Conservation (phyloP, 2,329 filamentous ascomycete species). For the Westerdykella ornata region DNA sequence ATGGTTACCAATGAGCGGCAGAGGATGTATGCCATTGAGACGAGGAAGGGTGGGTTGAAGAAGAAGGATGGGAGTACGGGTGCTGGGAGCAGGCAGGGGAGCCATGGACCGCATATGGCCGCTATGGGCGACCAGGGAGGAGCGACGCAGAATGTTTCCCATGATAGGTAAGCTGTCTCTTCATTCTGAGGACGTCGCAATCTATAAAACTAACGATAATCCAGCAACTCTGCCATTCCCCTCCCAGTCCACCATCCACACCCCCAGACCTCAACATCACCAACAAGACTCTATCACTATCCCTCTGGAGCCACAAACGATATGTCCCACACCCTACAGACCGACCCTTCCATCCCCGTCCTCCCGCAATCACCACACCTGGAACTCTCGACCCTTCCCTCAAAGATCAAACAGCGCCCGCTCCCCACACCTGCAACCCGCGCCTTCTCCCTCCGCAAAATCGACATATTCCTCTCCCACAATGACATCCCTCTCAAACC, state of each 20-base stretch:
- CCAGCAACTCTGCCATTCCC: background rate
- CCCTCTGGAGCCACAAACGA: background rate
- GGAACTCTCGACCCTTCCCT: background rate
- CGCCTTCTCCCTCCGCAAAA: constrained; percentile 35
- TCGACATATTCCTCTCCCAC: constrained; percentile 62
- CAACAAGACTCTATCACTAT: background rate
- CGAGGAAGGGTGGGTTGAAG: constrained; percentile 45
- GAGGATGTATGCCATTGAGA: constrained; percentile 52
- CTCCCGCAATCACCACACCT: background rate
- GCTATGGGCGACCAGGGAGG: background rate
- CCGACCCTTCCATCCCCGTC: background rate
- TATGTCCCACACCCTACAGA: background rate
- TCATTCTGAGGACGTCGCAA: too few species aligned
- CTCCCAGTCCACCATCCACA: background rate
- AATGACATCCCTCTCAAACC: constrained; percentile 43
- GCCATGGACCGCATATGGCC: background rate
- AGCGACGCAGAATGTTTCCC: background rate
- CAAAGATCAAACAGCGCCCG: constrained; percentile 2
- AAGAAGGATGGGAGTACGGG: constrained; percentile 22
- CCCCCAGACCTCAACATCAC: background rate
- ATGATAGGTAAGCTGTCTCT: background rate
- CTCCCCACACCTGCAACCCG: constrained; percentile 5
- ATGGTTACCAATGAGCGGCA: constrained; percentile 58
- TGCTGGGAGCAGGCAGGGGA: constrained; percentile 1
- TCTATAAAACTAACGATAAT: background rate